Evolutionary conservation across 2,329 filamentous ascomycete species (phyloP).

Genomic region (Diaporthe sp.): DNA sequence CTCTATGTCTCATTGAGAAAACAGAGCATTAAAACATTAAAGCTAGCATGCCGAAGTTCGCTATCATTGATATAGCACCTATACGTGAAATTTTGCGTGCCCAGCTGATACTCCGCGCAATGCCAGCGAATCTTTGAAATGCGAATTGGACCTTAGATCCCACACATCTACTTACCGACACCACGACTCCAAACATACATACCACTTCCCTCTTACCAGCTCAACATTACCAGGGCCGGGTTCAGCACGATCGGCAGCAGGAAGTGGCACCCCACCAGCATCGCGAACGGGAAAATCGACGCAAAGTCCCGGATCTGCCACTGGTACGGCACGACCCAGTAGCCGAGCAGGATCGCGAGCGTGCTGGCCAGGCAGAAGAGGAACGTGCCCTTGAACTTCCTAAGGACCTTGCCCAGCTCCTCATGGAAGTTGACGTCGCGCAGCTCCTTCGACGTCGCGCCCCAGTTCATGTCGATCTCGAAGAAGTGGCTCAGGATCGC

Average conservation of each 20-base stretch:
- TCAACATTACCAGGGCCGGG: slow-evolving; percentile 74
- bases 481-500: slow-evolving; percentile 59
- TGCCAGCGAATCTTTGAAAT: neutral
- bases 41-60: neutral
- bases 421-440: slow-evolving; percentile 69
- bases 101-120: neutral
- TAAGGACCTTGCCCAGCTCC: slow-evolving; percentile 68
- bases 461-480: slow-evolving; percentile 62
- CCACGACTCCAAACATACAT: neutral
- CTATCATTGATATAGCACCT: neutral
- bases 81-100: neutral
- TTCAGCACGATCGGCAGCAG: slow-evolving; percentile 72
- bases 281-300: slow-evolving; percentile 70
- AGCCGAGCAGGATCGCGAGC: slow-evolving; percentile 63
- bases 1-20: neutral
- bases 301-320: slow-evolving; percentile 72
- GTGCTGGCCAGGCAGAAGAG: slow-evolving; percentile 61
- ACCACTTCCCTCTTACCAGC: slow-evolving; percentile 58
- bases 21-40: neutral
- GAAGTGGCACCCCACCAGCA: slow-evolving; percentile 67
- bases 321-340: slow-evolving; percentile 59
- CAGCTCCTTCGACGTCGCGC: slow-evolving; percentile 71
- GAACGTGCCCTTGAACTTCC: slow-evolving; percentile 69
- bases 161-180: neutral
- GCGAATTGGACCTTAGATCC: neutral